Base-by-base conservation (phyloP, 352 stramenopile genomes). In the Phytopythium aichiense region DNA sequence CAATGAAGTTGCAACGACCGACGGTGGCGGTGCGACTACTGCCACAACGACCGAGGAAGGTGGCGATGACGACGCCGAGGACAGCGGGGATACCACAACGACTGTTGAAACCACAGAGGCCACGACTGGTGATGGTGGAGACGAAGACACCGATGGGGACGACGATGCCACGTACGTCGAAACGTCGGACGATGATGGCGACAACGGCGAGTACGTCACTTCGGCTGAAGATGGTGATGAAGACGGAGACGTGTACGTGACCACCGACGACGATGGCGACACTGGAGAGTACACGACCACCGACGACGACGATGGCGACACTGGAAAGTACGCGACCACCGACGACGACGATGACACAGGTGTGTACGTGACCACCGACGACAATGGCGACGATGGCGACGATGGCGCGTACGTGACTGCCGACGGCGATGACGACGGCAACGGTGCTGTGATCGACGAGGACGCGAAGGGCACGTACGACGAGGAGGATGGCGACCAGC, bases 281-380 rank as follows among this genome's bases (percentile, higher is more conserved):
- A 18, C 7, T 11, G 42, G 23, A 7, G 20, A 18, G 20, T 49
- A 49, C 20, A 7, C 15, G 4, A 18, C 13, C 20, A n/a, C 40
- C 12, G 18, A 13, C 71, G 49, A 81, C 73, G 31, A 84, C 67
- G 31, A 84, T 67, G 56, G 73, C 74, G 52, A 81, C 64, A 9
- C 74, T 69, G 46, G 62, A 64, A 7, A 58, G 56, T 1, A 76
- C 67, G 28, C 65, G 28, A 23, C 50, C 63, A 13, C 78, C 79
- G 56, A 65, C 56, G 52, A 77, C 71, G 16, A 69, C 20, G 46
- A 12, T 0, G 23, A 53, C 28, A n/a, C 2, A 13, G 45, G 6
- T 9, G 8, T 16, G 25, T 33, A 53, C 46, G 46, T 53, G 22
- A 20, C n/a, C 45, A 51, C 45, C n/a, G 22, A 22, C 20, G 42